A percentile compares a stretch with the other conserved stretches of the same genome.
phyloP scores from a whole-genome alignment of 345 rosid species.

The Sisymbrium irio region DNA sequence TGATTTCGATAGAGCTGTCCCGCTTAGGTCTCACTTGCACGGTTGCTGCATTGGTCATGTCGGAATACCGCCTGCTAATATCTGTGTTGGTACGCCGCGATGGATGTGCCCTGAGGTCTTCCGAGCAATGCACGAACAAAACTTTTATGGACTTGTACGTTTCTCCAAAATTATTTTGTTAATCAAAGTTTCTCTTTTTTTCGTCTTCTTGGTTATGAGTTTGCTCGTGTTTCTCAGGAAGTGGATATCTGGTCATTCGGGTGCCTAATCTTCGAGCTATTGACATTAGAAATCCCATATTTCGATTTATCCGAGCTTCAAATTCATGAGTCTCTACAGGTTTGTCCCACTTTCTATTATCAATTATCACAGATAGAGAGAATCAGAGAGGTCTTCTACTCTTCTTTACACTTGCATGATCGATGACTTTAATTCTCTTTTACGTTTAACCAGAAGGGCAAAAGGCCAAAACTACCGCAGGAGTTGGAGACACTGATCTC shows the following conservation, averaged over 20 bases:
- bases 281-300: conserved; percentile 84
- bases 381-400: not conserved
- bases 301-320: conserved; percentile 49
- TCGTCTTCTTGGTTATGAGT: conserved; percentile 9
- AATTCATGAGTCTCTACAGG: conserved; percentile 78
- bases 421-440: not conserved
- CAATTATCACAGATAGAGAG: not conserved
- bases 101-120: conserved; percentile 99
- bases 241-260: conserved; percentile 98
- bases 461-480: conserved; percentile 63
- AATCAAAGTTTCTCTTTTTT: not conserved
- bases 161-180: conserved; percentile 2
- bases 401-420: not conserved
- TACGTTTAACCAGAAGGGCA: conserved; percentile 55
- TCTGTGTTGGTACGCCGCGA: conserved; percentile 96
- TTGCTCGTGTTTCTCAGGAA: conserved; percentile 54
- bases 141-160: conserved; percentile 71
- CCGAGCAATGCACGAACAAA: conserved; percentile 60
- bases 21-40: conserved; percentile 72
- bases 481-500: conserved; percentile 52
- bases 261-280: conserved; percentile 74
- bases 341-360: conserved; percentile 27
- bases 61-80: conserved; percentile 74
- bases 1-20: conserved; percentile 95
- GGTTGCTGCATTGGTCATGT: conserved; percentile 76